Conservation (phyloP, 2,329 filamentous ascomycete genomes). For the Apiospora koreana region DNA sequence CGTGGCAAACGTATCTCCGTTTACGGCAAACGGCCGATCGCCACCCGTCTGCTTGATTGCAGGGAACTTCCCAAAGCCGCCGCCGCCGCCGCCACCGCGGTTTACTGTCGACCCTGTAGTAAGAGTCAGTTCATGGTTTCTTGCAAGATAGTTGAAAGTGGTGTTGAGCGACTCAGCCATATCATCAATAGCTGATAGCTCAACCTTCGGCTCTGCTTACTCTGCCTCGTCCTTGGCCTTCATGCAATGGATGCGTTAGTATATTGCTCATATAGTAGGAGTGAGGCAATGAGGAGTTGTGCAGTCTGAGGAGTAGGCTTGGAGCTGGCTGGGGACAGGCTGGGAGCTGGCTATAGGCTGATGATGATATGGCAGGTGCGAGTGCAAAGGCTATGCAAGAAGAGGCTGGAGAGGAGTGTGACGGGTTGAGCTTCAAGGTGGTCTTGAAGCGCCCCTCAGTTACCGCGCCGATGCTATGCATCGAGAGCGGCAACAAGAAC, state of each 20-base stretch:
- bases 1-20: constrained; percentile 56
- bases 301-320: background rate
- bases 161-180: background rate
- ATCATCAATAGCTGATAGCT: background rate
- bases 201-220: background rate
- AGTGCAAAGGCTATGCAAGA: background rate
- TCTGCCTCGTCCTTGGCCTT: background rate
- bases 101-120: background rate
- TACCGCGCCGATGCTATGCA: background rate
- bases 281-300: background rate
- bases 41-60: constrained; percentile 51
- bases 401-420: background rate
- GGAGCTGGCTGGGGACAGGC: too few relatives aligned
- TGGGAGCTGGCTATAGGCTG: background rate
- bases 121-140: background rate
- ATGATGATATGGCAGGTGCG: background rate
- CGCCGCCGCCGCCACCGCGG: constrained; percentile 14
- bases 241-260: background rate
- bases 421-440: too few relatives aligned
- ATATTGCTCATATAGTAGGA: background rate
- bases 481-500: background rate
- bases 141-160: background rate
- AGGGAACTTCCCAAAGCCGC: constrained; percentile 32
- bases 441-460: background rate
- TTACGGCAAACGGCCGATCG: constrained; percentile 57